Evolutionary conservation across 805 yeast genomes (phyloP).

Genomic region (Teunomyces gatunensis): DNA sequence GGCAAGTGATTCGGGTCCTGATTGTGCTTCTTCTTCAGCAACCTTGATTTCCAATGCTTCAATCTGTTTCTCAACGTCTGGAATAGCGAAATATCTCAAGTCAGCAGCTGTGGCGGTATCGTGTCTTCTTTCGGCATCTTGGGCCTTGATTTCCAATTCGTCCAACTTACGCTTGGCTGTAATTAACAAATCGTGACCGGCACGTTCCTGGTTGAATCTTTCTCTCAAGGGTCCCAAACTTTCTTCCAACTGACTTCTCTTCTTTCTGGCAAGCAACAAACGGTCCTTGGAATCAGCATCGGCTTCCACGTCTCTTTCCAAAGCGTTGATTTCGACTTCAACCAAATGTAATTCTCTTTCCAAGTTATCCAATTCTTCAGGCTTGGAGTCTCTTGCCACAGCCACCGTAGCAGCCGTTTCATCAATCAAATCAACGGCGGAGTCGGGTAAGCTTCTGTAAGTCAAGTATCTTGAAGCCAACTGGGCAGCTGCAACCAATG

Average conservation of each 20-base stretch:
- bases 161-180: conserved; percentile 86
- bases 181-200: conserved; percentile 88
- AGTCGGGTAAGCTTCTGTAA: conserved; percentile 93
- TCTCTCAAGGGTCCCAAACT: conserved; percentile 81
- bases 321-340: conserved; percentile 94
- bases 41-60: conserved; percentile 70
- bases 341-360: conserved; percentile 90
- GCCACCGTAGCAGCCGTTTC: conserved; percentile 97
- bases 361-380: conserved; percentile 90
- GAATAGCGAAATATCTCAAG: conserved; percentile 94
- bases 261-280: conserved; percentile 71
- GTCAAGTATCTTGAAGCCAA: conserved; percentile 92
- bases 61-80: conserved; percentile 79
- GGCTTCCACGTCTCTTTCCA: conserved; percentile 92
- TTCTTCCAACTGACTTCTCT: conserved; percentile 81
- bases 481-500: conserved; percentile 91
- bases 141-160: conserved; percentile 88
- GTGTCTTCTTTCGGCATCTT: conserved; percentile 95
- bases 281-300: conserved; percentile 83
- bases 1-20: conserved; percentile 62
- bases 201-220: conserved; percentile 80
- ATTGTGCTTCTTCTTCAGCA: conserved; percentile 69
- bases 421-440: conserved; percentile 94
- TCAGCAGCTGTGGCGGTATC: conserved; percentile 96
- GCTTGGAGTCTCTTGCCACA: conserved; percentile 96